These are phyloP conservation scores for Malassezia pachydermatis DNA, from an alignment of 1,284 basidiomycete genomes.

Conservation along the genomic window DNA sequence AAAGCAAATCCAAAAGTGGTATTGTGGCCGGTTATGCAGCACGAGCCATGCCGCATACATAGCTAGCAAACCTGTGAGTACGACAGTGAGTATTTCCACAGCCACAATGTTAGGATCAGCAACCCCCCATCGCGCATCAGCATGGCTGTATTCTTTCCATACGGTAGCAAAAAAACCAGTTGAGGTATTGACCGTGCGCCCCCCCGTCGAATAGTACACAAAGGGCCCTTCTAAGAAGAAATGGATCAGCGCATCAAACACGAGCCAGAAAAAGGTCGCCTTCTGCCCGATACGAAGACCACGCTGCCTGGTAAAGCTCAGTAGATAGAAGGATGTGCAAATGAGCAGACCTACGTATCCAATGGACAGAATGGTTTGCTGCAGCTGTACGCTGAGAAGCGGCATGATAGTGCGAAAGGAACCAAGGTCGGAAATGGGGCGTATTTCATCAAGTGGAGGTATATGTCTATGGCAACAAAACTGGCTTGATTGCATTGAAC, in stretches of 20 bases:
- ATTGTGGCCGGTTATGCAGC: slow-evolving; percentile 18
- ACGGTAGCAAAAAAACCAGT: slow-evolving; percentile 29
- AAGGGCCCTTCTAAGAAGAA: slow-evolving; percentile 36
- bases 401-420: not conserved
- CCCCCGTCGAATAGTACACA: slow-evolving; percentile 28
- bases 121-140: slow-evolving; percentile 34
- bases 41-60: slow-evolving; percentile 30
- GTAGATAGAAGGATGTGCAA: not conserved
- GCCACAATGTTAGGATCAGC: slow-evolving; percentile 33
- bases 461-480: not conserved
- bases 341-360: slow-evolving; percentile 5
- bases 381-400: too few species aligned
- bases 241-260: slow-evolving; percentile 39
- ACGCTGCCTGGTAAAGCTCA: not conserved
- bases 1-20: slow-evolving; percentile 36
- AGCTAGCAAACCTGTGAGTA: slow-evolving; percentile 34
- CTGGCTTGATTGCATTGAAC: too few species aligned
- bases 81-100: slow-evolving; percentile 35
- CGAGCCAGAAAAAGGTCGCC: slow-evolving; percentile 31
- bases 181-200: slow-evolving; percentile 26
- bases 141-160: slow-evolving; percentile 40
- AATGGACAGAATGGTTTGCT: not conserved
- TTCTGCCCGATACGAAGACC: not conserved
- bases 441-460: not conserved
- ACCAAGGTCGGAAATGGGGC: not conserved